Evolutionary conservation across 352 stramenopile genomes (phyloP).

Genomic region (Globisporangium paroecandrum): DNA sequence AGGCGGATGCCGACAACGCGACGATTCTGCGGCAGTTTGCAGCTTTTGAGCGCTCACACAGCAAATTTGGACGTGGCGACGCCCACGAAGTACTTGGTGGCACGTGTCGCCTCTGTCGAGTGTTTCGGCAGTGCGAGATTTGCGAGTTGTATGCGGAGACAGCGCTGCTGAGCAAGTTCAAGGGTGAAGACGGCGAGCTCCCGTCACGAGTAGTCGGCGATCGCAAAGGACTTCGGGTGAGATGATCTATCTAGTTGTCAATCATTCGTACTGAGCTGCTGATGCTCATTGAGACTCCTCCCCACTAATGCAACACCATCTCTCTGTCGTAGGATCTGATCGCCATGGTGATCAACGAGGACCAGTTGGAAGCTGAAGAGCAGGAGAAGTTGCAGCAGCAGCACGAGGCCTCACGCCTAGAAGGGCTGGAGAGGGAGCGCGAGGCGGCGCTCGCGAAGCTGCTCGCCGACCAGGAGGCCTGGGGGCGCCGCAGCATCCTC

Average conservation of each 20-base stretch:
- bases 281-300: not conserved
- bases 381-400: conserved; percentile 26
- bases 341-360: conserved; percentile 39
- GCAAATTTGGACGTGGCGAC: conserved; percentile 61
- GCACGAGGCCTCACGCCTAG: conserved; percentile 8
- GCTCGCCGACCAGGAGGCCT: conserved; percentile 17
- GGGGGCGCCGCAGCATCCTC: conserved; percentile 18
- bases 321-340: conserved; percentile 43
- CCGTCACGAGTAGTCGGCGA: conserved; percentile 35
- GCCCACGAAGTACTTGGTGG: conserved; percentile 17
- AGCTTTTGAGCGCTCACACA: conserved; percentile 79
- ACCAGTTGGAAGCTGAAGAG: conserved; percentile 38
- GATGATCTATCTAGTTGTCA: not conserved
- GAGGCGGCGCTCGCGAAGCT: conserved; percentile 12
- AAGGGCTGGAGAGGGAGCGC: conserved; percentile 15
- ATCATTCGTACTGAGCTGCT: not conserved
- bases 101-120: conserved; percentile 78
- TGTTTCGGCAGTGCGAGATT: conserved; percentile 82
- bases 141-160: conserved; percentile 73
- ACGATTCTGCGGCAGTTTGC: conserved; percentile 89
- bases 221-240: conserved; percentile 53
- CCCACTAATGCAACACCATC: not conserved
- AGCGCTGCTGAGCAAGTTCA: conserved; percentile 25
- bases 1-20: conserved; percentile 88
- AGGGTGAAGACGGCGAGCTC: conserved; percentile 15